phyloP scores from a whole-genome alignment of 2,329 filamentous ascomycete genomes.

The Sporothrix brasiliensis region DNA sequence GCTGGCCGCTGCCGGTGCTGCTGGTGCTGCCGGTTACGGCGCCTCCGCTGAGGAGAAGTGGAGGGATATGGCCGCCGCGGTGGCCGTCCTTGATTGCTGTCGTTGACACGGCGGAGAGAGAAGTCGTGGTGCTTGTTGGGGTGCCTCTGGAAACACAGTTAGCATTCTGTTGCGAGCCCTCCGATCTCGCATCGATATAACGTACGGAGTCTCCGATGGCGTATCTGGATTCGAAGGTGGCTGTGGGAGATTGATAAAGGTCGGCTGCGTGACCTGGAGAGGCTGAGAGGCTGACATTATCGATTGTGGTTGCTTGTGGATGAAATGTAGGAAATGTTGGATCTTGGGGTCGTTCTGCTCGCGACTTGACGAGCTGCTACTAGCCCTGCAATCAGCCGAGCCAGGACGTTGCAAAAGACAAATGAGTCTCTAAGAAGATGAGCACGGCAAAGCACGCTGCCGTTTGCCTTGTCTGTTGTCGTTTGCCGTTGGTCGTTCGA shows the following conservation, averaged over 20 bases:
- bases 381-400: background rate
- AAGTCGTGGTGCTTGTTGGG: conserved; percentile 88
- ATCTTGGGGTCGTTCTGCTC: background rate
- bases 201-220: conserved; percentile 87
- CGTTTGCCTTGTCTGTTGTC: background rate
- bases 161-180: background rate
- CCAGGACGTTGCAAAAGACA: background rate
- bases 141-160: conserved; percentile 66
- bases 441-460: background rate
- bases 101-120: conserved; percentile 86
- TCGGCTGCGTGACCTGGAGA: conserved; percentile 53
- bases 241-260: conserved; percentile 81
- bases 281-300: conserved; percentile 32
- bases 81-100: conserved; percentile 97
- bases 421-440: background rate
- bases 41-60: conserved; percentile 21
- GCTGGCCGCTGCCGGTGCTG: conserved; percentile 50
- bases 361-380: background rate
- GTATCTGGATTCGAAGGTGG: conserved; percentile 81
- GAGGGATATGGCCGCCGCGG: conserved; percentile 63
- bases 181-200: conserved; percentile 35
- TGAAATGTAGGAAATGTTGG: background rate
- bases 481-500: too few species aligned
- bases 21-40: conserved; percentile 47
- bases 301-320: background rate